Conservation (phyloP, 2,329 filamentous ascomycete genomes). For the Periconia digitata region DNA sequence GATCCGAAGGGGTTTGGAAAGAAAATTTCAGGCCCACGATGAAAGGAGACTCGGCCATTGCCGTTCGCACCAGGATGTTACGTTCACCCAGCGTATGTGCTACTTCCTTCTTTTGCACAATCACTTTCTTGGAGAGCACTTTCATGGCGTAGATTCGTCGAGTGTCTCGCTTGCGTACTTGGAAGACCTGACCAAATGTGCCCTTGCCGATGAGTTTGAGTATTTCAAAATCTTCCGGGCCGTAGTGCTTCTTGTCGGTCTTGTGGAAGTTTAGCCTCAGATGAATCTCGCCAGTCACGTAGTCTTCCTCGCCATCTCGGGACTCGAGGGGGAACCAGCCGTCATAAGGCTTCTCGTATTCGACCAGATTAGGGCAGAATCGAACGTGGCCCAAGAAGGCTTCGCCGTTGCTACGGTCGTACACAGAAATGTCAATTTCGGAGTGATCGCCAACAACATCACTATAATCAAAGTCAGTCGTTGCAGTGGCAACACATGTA, state of each 20-base stretch:
- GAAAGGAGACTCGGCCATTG: conserved; percentile 93
- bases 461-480: conserved; percentile 52
- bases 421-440: conserved; percentile 89
- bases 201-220: conserved; percentile 96
- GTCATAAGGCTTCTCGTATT: conserved; percentile 70
- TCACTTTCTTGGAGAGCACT: conserved; percentile 98
- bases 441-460: conserved; percentile 93
- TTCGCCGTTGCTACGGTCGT: conserved; percentile 82
- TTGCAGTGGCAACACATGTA: neutral
- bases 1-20: conserved; percentile 94
- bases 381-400: conserved; percentile 90
- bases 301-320: conserved; percentile 76
- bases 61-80: conserved; percentile 95
- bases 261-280: conserved; percentile 84
- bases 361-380: conserved; percentile 70
- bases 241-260: conserved; percentile 82
- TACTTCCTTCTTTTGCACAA: conserved; percentile 99
- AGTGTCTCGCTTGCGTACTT: conserved; percentile 96
- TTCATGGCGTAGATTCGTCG: conserved; percentile 99
- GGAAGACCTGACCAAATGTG: conserved; percentile 97
- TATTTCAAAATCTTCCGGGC: conserved; percentile 94
- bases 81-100: conserved; percentile 95
- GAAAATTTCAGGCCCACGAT: conserved; percentile 98
- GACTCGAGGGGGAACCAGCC: conserved; percentile 85
- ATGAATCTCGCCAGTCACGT: conserved; percentile 82